A percentile compares a stretch with the other conserved stretches of the same genome.
Evolutionary conservation across 495 filamentous ascomycete genomes (phyloP).

Genomic region (Geoglossum glabrum): DNA sequence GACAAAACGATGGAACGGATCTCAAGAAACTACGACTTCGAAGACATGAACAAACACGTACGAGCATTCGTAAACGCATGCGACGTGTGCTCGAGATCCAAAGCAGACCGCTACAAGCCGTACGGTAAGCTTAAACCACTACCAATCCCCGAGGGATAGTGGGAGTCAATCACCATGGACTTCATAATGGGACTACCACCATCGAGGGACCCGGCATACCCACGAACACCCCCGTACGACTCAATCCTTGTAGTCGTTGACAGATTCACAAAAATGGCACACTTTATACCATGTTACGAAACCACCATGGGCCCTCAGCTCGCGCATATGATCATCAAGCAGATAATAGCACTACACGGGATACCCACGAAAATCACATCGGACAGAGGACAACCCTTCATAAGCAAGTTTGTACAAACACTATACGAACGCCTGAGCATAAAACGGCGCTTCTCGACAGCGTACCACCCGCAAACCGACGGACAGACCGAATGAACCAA

Average conservation of each 20-base stretch:
- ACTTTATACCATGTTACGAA: neutral
- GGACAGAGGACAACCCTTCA: conserved; percentile 1
- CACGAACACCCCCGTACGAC: too few relatives aligned
- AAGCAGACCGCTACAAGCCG: neutral
- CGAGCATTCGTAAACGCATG: neutral
- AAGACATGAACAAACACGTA: neutral
- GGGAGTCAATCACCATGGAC: conserved; percentile 6
- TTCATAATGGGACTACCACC: conserved; percentile 8
- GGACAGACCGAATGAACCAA: conserved; percentile 1
- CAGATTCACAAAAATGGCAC: conserved; percentile 2
- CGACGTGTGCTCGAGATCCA: neutral
- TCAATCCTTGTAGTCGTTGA: conserved; percentile 5
- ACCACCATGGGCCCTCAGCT: neutral
- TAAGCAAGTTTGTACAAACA: neutral
- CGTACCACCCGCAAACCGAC: conserved; percentile 5
- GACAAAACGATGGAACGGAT: neutral
- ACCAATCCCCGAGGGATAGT: conserved; percentile 2
- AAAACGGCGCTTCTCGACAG: neutral
- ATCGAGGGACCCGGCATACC: too few relatives aligned
- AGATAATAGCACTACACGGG: neutral
- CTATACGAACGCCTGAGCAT: conserved; percentile 2
- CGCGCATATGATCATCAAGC: neutral
- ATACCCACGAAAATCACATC: neutral
- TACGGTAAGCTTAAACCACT: neutral
- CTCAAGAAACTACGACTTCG: neutral